Base-by-base conservation (phyloP, 306 rosid species). In the Pyrus pyrifolia region DNA sequence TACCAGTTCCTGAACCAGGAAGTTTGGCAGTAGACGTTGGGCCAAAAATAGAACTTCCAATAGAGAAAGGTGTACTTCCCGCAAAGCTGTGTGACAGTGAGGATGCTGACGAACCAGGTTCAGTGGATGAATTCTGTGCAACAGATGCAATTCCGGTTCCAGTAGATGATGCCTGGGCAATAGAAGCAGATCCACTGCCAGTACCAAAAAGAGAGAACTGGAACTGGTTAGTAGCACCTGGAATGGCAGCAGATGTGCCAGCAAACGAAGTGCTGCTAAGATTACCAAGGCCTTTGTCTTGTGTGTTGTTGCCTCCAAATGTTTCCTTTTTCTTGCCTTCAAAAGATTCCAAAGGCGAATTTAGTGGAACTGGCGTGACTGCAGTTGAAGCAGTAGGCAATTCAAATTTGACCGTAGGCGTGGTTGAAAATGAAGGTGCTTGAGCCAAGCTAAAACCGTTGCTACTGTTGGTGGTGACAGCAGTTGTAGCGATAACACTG, bases 81-180 rank as follows among this genome's bases (percentile, higher is more conserved):
- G 78, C 70, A 77, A 85, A 81, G 40, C 85, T 89, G 68, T 86
- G 85, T 10, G 80, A 86, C 3, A 81, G 81, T 21, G 87, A 76
- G 55, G 89, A 57, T 7, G 88, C 72, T 58, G 90, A 81, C n/a
- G 94, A 87, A 71, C 91, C 84, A 71, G 87, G 83, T 58, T 78
- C 86, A 68, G 80, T 40, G 6, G 91, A 83, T 33, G 68, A 84
- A 78, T 84, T 86, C 78, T 85, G 92, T 68, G 85, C 85, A 51
- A 81, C 86, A 66, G 90, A 12, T 15, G 83, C 76, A 81, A 76
- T 70, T 70, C 82, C 89, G 70, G 88, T 86, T 44, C 77, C 76
- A 59, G 86, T 64, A 77, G 88, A 59, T n/a, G 83, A 73, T 59
- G 66, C 68, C 69, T 80, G 90, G 42, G 86, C 40, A 71, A 83